Conservation (phyloP, 1,284 basidiomycete species). For the Heterobasidion occidentale region DNA sequence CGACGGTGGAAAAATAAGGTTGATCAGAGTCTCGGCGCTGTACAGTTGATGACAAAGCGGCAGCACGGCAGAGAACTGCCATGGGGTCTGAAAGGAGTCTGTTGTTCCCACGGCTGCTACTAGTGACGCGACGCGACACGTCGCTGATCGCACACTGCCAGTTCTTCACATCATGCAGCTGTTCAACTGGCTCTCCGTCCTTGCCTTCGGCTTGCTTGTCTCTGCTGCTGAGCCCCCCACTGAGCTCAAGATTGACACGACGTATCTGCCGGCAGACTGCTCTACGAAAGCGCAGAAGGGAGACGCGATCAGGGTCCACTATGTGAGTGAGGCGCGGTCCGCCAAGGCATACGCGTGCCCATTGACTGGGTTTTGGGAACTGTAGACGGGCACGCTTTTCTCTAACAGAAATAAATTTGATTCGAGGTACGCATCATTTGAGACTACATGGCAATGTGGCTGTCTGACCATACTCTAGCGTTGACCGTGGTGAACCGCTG, state of each 20-base stretch:
- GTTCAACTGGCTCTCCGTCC: constrained; percentile 32
- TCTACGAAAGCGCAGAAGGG: constrained; percentile 49
- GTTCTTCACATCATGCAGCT: constrained; percentile 33
- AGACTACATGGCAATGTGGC: background rate
- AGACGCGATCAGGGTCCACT: constrained; percentile 70
- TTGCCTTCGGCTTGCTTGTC: constrained; percentile 30
- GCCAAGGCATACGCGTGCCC: background rate
- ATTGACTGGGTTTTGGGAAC: too few relatives aligned
- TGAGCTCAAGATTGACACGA: constrained; percentile 55
- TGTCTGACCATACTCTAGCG: constrained; percentile 26
- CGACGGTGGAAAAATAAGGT: constrained; percentile 27
- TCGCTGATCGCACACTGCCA: background rate
- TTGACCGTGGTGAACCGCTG: constrained; percentile 61
- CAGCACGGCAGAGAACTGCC: constrained; percentile 3
- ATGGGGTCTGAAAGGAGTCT: background rate
- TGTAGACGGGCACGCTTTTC: constrained; percentile 67
- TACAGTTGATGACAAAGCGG: constrained; percentile 30
- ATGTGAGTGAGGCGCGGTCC: constrained; percentile 40
- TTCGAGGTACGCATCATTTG: constrained; percentile 49
- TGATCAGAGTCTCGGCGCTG: constrained; percentile 18
- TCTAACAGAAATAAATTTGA: constrained; percentile 77
- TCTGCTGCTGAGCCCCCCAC: constrained; percentile 35
- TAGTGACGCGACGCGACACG: constrained; percentile 1
- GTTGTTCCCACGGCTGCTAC: constrained; percentile 12
- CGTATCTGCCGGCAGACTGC: constrained; percentile 54